A percentile compares a stretch with the other conserved stretches of the same genome.
These are phyloP conservation scores for Amyloporia xantha DNA, from an alignment of 768 basidiomycete species.

Conservation along the genomic window DNA sequence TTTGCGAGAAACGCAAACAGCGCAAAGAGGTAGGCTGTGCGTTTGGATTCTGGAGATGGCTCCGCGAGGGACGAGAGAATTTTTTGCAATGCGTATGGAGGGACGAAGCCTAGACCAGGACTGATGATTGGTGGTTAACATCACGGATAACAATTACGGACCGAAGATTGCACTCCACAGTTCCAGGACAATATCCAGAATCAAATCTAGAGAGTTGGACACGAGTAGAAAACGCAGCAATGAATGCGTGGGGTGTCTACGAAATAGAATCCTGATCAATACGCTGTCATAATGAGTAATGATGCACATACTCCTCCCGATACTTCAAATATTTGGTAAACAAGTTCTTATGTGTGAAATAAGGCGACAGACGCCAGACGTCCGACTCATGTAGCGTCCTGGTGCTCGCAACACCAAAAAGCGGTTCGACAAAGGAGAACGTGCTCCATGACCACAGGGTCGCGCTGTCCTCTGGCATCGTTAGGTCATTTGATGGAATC, in stretches of 20 bases:
- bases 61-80: conserved; percentile 47
- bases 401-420: conserved; percentile 44
- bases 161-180: conserved; percentile 53
- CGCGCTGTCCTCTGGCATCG: conserved; percentile 61
- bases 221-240: conserved; percentile 55
- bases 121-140: conserved; percentile 10
- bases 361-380: conserved; percentile 63
- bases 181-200: conserved; percentile 50
- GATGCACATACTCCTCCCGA: conserved; percentile 28
- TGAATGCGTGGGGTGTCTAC: conserved; percentile 48
- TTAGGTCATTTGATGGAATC: conserved; percentile 41
- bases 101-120: conserved; percentile 47
- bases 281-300: neutral
- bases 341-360: conserved; percentile 59
- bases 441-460: conserved; percentile 60
- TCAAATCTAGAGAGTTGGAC: conserved; percentile 65
- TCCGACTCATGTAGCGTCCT: conserved; percentile 41
- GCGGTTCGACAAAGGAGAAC: conserved; percentile 59
- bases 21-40: conserved; percentile 52
- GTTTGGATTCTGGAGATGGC: conserved; percentile 32
- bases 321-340: conserved; percentile 59
- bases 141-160: conserved; percentile 21
- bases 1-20: conserved; percentile 53
- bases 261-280: too few relatives aligned
- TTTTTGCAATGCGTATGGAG: conserved; percentile 56